phyloP scores from a whole-genome alignment of 352 stramenopile genomes.

The Globisporangium sylvaticum region DNA sequence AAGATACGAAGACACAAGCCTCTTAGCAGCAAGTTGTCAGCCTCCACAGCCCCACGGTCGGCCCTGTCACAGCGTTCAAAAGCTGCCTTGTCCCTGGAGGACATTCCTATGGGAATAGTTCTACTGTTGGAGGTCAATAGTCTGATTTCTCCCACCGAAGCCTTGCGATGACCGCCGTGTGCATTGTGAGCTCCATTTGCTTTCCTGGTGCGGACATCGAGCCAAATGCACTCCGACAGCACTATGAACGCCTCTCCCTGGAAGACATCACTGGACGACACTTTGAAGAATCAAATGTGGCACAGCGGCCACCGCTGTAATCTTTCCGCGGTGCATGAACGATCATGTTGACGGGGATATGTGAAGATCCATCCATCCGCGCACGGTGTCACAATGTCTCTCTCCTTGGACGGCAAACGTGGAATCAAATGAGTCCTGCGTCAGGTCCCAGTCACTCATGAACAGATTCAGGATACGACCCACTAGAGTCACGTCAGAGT shows the following conservation, averaged over 20 bases:
- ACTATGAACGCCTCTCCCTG: too few relatives aligned
- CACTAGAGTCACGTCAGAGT: background rate
- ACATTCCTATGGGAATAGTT: background rate
- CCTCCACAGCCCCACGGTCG: background rate
- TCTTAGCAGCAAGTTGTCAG: background rate
- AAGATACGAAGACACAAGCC: background rate
- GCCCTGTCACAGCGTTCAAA: background rate
- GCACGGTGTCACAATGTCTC: background rate
- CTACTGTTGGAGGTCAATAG: background rate
- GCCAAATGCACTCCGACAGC: background rate
- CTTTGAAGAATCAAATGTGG: too few relatives aligned
- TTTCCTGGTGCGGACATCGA: background rate
- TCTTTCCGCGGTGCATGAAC: background rate
- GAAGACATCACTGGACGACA: too few relatives aligned
- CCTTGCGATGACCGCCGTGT: background rate
- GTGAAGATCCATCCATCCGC: background rate
- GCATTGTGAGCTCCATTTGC: background rate
- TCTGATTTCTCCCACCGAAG: background rate
- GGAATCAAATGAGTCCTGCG: background rate
- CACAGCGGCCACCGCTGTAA: background rate
- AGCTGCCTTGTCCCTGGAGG: background rate
- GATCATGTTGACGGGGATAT: background rate
- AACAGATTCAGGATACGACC: background rate
- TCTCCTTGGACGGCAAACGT: background rate
- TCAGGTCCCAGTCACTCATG: background rate